A percentile compares a stretch with the other conserved stretches of the same genome.
These are phyloP conservation scores for Geotrichum klebahnii DNA, from an alignment of 1,139 yeast genomes.

Conservation along the genomic window DNA sequence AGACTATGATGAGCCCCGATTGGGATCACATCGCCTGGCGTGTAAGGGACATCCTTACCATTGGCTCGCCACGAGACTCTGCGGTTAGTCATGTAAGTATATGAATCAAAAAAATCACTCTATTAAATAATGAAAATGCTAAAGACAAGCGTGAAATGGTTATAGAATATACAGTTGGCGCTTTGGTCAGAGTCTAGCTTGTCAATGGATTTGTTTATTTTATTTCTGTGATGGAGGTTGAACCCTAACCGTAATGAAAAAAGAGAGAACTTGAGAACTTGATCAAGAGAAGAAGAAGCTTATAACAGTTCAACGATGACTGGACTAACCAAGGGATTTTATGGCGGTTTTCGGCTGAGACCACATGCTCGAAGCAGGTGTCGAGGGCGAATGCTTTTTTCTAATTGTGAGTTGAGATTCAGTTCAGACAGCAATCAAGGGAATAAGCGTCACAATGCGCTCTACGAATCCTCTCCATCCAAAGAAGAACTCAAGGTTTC, in stretches of 20 bases:
- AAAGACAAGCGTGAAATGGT: neutral
- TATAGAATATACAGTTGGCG: neutral
- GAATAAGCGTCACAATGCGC: too few relatives aligned
- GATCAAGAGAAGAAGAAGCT: too few relatives aligned
- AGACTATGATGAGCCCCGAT: conserved; percentile 12
- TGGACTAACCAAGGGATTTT: too few relatives aligned
- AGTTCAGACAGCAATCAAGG: too few relatives aligned
- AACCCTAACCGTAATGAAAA: conserved; percentile 9
- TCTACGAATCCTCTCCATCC: too few relatives aligned
- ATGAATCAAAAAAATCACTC: neutral
- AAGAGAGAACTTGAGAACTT: too few relatives aligned
- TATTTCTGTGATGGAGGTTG: conserved; percentile 7
- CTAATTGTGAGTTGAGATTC: too few relatives aligned
- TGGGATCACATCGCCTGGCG: conserved; percentile 18
- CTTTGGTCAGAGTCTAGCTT: neutral
- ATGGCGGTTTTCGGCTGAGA: too few relatives aligned
- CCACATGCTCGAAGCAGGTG: too few relatives aligned
- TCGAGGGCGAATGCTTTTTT: too few relatives aligned
- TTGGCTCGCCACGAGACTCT: conserved; percentile 14
- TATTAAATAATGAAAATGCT: neutral
- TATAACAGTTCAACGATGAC: too few relatives aligned
- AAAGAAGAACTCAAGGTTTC: neutral
- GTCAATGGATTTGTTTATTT: neutral
- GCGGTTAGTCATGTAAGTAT: conserved; percentile 1
- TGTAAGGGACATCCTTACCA: conserved; percentile 16